Evolutionary conservation across 768 basidiomycete genomes (phyloP).

Genomic region (Hericium alpestre): DNA sequence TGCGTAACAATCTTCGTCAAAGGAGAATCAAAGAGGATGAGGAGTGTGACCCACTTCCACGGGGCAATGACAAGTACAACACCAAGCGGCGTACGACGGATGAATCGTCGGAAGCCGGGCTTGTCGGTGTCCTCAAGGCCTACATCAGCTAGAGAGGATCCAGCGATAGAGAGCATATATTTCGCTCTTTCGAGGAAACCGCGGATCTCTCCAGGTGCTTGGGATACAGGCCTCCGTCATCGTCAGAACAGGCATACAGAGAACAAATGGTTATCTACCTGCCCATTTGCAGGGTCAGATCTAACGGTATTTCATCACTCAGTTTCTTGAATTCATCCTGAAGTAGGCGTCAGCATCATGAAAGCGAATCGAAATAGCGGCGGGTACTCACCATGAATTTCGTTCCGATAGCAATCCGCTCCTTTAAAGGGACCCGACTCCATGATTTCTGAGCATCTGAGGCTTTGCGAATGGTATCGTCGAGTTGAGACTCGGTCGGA

Average conservation of each 20-base stretch:
- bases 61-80: constrained; percentile 83
- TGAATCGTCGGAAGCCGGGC: constrained; percentile 75
- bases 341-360: not conserved
- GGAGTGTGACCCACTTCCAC: constrained; percentile 63
- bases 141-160: constrained; percentile 62
- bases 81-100: constrained; percentile 76
- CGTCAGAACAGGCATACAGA: not conserved
- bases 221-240: constrained; percentile 58
- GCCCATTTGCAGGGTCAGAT: constrained; percentile 87
- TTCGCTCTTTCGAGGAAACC: constrained; percentile 74
- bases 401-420: constrained; percentile 61
- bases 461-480: constrained; percentile 45
- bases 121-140: constrained; percentile 66
- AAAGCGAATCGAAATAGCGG: not conserved
- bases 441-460: constrained; percentile 66
- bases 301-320: constrained; percentile 54
- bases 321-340: constrained; percentile 42
- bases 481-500: constrained; percentile 48
- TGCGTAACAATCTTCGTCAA: constrained; percentile 19
- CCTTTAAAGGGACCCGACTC: constrained; percentile 45
- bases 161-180: constrained; percentile 81
- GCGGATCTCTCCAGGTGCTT: constrained; percentile 67
- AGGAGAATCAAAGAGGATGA: not conserved
- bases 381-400: constrained; percentile 55
- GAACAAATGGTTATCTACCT: constrained; percentile 38